Conservation (phyloP, 352 stramenopile genomes). For the Phytophthora ohioensis region DNA sequence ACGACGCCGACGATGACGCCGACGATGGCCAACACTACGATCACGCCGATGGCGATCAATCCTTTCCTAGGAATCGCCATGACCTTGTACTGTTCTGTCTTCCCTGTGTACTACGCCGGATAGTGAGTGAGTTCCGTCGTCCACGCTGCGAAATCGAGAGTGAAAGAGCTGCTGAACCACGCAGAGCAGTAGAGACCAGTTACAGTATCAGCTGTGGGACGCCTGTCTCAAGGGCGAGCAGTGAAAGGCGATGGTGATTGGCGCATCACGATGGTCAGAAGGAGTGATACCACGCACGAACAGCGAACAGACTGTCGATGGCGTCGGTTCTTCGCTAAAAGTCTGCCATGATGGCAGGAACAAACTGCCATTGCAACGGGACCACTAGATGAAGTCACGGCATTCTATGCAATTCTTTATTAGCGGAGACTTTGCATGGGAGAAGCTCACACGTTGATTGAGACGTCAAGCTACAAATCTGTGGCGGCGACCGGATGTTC, state of each 20-base stretch:
- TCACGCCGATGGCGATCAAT: constrained; percentile 44
- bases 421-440: background rate
- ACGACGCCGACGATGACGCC: constrained; percentile 54
- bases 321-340: background rate
- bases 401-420: background rate
- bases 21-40: constrained; percentile 54
- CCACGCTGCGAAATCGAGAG: constrained; percentile 30
- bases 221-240: constrained; percentile 25
- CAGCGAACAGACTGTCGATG: constrained; percentile 9
- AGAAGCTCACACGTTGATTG: background rate
- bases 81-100: background rate
- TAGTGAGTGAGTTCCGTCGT: background rate
- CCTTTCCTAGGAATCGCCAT: constrained; percentile 40
- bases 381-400: background rate
- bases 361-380: too few species aligned
- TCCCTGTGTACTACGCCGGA: constrained; percentile 3
- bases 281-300: constrained; percentile 24
- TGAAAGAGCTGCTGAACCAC: constrained; percentile 14
- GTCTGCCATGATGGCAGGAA: too few species aligned
- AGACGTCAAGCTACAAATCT: too few species aligned
- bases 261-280: background rate
- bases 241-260: constrained; percentile 14
- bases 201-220: background rate
- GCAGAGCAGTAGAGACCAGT: too few species aligned
- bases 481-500: too few species aligned